These are phyloP conservation scores for Botrytis fragariae DNA, from an alignment of 2,329 filamentous ascomycete species.

Conservation along the genomic window DNA sequence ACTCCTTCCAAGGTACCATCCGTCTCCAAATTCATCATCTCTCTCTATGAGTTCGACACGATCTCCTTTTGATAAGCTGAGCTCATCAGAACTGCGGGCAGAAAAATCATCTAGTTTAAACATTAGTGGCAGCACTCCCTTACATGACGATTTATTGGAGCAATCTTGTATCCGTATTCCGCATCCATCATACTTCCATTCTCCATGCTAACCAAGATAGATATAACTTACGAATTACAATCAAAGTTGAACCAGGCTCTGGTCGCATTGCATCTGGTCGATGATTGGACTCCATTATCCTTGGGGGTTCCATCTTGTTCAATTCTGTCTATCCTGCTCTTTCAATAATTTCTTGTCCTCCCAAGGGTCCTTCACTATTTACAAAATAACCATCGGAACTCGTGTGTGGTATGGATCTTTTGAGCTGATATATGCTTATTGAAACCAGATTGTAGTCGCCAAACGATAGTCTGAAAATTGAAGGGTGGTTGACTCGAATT, in stretches of 20 bases:
- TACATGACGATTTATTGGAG: background rate
- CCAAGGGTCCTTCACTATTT: background rate
- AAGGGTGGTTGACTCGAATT: background rate
- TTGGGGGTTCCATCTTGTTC: slow-evolving; percentile 43
- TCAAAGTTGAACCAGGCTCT: slow-evolving; percentile 63
- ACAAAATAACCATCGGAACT: slow-evolving; percentile 12
- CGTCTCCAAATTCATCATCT: slow-evolving; percentile 85
- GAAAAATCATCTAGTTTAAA: slow-evolving; percentile 74
- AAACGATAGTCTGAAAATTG: background rate
- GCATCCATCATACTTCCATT: background rate
- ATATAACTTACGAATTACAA: slow-evolving; percentile 72
- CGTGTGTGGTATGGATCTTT: background rate
- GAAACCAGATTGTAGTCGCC: background rate
- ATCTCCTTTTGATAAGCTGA: slow-evolving; percentile 82
- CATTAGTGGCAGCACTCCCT: slow-evolving; percentile 3
- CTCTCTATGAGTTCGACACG: slow-evolving; percentile 79
- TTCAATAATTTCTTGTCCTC: background rate
- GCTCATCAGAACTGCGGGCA: slow-evolving; percentile 87
- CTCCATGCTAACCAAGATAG: background rate
- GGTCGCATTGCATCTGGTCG: slow-evolving; percentile 43
- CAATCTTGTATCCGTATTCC: slow-evolving; percentile 15
- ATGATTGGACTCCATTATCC: slow-evolving; percentile 41
- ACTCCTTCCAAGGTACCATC: slow-evolving; percentile 79
- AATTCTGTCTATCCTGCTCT: slow-evolving; percentile 21
- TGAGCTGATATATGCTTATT: background rate